Evolutionary conservation across 2,329 filamentous ascomycete genomes (phyloP).

Genomic region (Fusarium sp.): DNA sequence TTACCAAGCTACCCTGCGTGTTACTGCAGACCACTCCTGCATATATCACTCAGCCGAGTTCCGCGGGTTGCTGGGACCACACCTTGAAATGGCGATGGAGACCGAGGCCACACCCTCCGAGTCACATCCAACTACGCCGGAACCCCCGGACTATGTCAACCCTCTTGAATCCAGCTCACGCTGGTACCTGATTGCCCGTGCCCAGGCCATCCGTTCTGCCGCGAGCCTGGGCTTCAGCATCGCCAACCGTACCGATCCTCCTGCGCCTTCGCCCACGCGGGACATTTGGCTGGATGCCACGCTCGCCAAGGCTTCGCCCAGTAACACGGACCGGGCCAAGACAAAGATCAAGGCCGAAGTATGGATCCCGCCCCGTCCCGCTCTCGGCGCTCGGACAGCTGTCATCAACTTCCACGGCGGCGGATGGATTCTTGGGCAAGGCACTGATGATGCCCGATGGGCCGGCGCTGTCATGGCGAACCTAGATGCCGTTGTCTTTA

Average conservation of each 20-base stretch:
- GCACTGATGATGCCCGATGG: slow-evolving; percentile 73
- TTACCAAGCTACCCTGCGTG: slow-evolving; percentile 9
- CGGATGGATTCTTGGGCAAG: slow-evolving; percentile 73
- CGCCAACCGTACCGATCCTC: slow-evolving; percentile 56
- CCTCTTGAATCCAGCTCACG: slow-evolving; percentile 58
- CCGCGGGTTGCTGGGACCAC: slow-evolving; percentile 23
- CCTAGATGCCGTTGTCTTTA: slow-evolving; percentile 69
- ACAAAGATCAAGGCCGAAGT: slow-evolving; percentile 61
- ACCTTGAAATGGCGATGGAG: slow-evolving; percentile 40
- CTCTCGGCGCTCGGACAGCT: slow-evolving; percentile 58
- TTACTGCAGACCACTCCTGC: slow-evolving; percentile 11
- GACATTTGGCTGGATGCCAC: slow-evolving; percentile 59
- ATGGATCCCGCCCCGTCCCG: slow-evolving; percentile 53
- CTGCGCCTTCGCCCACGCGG: slow-evolving; percentile 53
- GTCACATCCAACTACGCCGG: slow-evolving; percentile 47
- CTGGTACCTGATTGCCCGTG: slow-evolving; percentile 58
- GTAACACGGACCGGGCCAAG: slow-evolving; percentile 48
- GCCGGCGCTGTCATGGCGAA: slow-evolving; percentile 64
- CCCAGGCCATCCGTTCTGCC: slow-evolving; percentile 58
- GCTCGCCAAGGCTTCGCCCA: slow-evolving; percentile 50
- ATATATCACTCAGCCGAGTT: slow-evolving; percentile 12
- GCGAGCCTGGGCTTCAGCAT: slow-evolving; percentile 58
- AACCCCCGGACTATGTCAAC: slow-evolving; percentile 56
- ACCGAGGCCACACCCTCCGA: slow-evolving; percentile 44
- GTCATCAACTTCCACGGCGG: slow-evolving; percentile 77